A percentile compares a stretch with the other conserved stretches of the same genome.
These are phyloP conservation scores for Tuber aestivum DNA, from an alignment of 495 filamentous ascomycete species.

Conservation along the genomic window DNA sequence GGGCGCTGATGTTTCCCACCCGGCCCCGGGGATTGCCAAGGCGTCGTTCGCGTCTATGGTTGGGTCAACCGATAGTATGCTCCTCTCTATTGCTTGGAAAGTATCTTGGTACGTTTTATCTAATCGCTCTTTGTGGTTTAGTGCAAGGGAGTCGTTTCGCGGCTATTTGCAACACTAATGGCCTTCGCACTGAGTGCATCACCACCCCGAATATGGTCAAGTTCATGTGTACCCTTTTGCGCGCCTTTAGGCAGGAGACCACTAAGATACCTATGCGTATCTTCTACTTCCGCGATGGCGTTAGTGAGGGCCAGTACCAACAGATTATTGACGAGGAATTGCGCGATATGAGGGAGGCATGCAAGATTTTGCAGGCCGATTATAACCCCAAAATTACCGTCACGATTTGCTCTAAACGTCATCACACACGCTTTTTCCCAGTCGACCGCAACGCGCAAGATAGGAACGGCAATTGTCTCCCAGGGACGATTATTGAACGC, in stretches of 20 bases:
- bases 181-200: conserved; percentile 69
- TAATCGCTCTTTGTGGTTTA: conserved; percentile 16
- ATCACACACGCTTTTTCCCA: conserved; percentile 90
- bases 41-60: conserved; percentile 83
- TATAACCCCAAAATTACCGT: conserved; percentile 62
- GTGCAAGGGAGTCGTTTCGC: conserved; percentile 61
- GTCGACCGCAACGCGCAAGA: conserved; percentile 53
- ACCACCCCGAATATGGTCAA: conserved; percentile 54
- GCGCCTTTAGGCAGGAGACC: conserved; percentile 57
- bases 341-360: conserved; percentile 58
- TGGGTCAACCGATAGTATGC: conserved; percentile 61
- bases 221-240: conserved; percentile 59
- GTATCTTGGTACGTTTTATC: conserved; percentile 2
- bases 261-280: conserved; percentile 57
- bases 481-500: conserved; percentile 75
- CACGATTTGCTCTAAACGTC: conserved; percentile 83
- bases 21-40: conserved; percentile 55
- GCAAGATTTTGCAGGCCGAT: conserved; percentile 35
- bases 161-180: conserved; percentile 71
- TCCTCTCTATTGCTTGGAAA: not conserved
- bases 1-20: conserved; percentile 86
- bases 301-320: conserved; percentile 75
- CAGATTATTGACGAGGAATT: conserved; percentile 74
- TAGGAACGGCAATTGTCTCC: conserved; percentile 68
- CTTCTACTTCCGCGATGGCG: conserved; percentile 92